These are phyloP conservation scores for Hyparrhenia diplandra DNA, from an alignment of 176 grass and related monocot species.

Conservation along the genomic window DNA sequence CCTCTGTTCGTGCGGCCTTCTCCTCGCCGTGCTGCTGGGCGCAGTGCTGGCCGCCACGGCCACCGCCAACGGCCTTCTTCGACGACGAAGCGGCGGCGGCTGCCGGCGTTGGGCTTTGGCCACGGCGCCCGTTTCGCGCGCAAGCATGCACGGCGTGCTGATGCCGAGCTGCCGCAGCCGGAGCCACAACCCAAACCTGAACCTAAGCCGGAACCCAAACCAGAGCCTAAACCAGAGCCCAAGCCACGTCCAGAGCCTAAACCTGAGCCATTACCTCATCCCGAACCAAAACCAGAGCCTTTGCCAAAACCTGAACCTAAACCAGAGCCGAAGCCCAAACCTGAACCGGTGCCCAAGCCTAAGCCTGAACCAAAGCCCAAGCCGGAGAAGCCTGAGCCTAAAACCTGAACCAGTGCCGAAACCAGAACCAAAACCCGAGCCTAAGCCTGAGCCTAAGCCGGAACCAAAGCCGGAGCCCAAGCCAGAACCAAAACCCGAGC, in stretches of 20 bases:
- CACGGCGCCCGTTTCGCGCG: neutral
- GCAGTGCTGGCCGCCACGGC: neutral
- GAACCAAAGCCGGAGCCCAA: no score
- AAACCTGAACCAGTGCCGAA: neutral
- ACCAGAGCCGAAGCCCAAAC: neutral
- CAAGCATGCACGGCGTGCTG: neutral
- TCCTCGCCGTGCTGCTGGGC: neutral
- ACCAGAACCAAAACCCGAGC: no score
- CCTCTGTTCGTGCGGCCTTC: neutral
- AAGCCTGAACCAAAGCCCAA: neutral
- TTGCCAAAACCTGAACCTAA: no score
- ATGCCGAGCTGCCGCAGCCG: neutral
- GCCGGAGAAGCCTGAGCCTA: neutral
- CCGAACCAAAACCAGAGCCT: no score
- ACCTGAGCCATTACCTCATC: no score
- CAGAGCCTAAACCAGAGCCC: no score
- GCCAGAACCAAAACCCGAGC: neutral
- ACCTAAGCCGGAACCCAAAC: no score
- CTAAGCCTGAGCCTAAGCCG: neutral
- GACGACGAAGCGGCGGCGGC: neutral
- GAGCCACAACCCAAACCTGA: neutral
- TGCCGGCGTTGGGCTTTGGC: constrained; percentile 8
- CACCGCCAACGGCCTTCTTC: neutral
- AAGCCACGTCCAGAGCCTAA: no score
- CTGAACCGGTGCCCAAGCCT: no score